Evolutionary conservation across 2,329 filamentous ascomycete genomes (phyloP).

Genomic region (Metarhizium robertsii): DNA sequence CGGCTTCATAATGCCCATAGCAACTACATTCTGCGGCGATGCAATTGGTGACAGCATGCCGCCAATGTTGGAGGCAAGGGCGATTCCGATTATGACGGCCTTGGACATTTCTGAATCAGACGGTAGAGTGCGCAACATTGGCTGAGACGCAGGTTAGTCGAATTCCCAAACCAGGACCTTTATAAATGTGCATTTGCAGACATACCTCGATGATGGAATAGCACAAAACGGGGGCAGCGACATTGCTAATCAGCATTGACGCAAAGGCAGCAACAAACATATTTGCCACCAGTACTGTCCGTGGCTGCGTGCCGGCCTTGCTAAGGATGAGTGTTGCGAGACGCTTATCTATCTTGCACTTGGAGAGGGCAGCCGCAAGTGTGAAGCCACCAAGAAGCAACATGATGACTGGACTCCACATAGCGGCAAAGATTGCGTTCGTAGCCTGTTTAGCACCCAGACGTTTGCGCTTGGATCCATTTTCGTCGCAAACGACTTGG

Average conservation of each 20-base stretch:
- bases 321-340: conserved; percentile 94
- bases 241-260: conserved; percentile 98
- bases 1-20: conserved; percentile 89
- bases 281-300: conserved; percentile 86
- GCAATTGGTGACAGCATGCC: conserved; percentile 96
- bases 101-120: conserved; percentile 90
- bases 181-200: background rate
- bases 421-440: conserved; percentile 77
- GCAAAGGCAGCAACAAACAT: conserved; percentile 98
- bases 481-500: conserved; percentile 71
- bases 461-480: conserved; percentile 45
- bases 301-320: conserved; percentile 86
- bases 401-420: conserved; percentile 99
- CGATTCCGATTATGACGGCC: conserved; percentile 89
- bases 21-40: conserved; percentile 94
- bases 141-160: conserved; percentile 35
- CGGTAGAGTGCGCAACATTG: conserved; percentile 86
- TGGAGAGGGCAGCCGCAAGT: conserved; percentile 86
- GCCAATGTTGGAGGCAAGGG: conserved; percentile 88
- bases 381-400: conserved; percentile 92
- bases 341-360: conserved; percentile 95
- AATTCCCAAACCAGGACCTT: background rate
- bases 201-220: conserved; percentile 91
- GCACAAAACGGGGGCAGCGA: conserved; percentile 91
- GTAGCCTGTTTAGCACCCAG: conserved; percentile 76